phyloP scores from a whole-genome alignment of 2,329 filamentous ascomycete species.

The Cryphonectria naterciae region DNA sequence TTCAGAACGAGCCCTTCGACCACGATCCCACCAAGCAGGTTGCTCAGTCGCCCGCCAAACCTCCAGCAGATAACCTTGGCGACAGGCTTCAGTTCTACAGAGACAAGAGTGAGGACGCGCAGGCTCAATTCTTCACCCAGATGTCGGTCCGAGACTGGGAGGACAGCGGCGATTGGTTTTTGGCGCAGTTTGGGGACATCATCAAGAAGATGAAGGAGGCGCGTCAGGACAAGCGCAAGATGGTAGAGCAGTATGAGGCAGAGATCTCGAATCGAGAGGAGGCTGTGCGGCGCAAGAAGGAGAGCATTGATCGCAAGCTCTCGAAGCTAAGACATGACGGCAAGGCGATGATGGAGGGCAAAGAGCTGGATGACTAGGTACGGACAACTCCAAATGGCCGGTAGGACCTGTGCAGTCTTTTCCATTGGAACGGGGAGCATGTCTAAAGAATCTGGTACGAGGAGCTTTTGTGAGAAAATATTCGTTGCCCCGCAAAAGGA shows the following conservation, averaged over 20 bases:
- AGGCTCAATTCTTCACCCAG: slow-evolving; percentile 55
- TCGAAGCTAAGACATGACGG: slow-evolving; percentile 60
- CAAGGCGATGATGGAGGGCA: slow-evolving; percentile 57
- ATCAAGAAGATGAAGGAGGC: slow-evolving; percentile 53
- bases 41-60: slow-evolving; percentile 41
- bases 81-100: slow-evolving; percentile 56
- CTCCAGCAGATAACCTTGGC: slow-evolving; percentile 46
- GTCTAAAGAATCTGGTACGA: not conserved
- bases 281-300: slow-evolving; percentile 55
- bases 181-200: slow-evolving; percentile 56
- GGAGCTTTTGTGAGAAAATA: not conserved
- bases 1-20: slow-evolving; percentile 59
- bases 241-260: slow-evolving; percentile 56
- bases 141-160: slow-evolving; percentile 64
- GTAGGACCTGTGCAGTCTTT: not conserved
- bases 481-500: not conserved
- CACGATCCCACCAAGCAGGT: slow-evolving; percentile 57
- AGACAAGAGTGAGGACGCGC: slow-evolving; percentile 45
- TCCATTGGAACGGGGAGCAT: not conserved
- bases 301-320: slow-evolving; percentile 60
- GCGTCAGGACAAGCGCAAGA: slow-evolving; percentile 53
- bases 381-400: not conserved
- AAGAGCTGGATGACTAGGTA: slow-evolving; percentile 35
- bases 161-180: slow-evolving; percentile 62
- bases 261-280: slow-evolving; percentile 61